Evolutionary conservation across 495 filamentous ascomycete genomes (phyloP).

Genomic region (Staphylotrichum longicolle): DNA sequence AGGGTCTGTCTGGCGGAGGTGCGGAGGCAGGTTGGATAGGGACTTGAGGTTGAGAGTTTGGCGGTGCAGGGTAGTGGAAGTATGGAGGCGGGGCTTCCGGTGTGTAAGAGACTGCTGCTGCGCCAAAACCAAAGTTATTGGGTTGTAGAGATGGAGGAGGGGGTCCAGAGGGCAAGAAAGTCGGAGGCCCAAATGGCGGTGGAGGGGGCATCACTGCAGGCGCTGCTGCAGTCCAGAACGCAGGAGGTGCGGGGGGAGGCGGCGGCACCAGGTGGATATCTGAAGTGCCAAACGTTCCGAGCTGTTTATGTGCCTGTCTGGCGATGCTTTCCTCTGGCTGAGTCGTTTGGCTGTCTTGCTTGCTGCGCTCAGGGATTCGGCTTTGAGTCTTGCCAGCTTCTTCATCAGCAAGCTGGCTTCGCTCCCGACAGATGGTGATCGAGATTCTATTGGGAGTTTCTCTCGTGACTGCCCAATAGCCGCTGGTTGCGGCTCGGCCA

Average conservation of each 20-base stretch:
- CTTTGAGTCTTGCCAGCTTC: background rate
- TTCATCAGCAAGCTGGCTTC: background rate
- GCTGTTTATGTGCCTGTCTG: background rate
- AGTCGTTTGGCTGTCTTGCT: background rate
- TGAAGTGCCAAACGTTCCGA: background rate
- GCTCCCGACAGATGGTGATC: constrained; percentile 17
- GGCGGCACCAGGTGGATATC: constrained; percentile 13
- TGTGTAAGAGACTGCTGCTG: background rate
- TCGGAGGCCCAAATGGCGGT: background rate
- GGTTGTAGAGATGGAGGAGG: background rate
- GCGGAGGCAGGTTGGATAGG: background rate
- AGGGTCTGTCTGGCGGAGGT: background rate
- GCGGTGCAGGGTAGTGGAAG: background rate
- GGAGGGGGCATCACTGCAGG: background rate
- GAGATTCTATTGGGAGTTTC: constrained; percentile 1
- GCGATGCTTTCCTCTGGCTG: background rate
- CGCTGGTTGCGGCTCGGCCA: background rate
- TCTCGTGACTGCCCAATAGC: constrained; percentile 7
- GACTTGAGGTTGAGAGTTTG: background rate
- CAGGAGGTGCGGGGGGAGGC: background rate
- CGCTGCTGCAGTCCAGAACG: background rate
- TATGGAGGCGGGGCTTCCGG: constrained; percentile 7
- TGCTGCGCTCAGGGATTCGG: background rate
- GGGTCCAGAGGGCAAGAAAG: background rate
- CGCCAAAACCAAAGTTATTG: background rate